These are phyloP conservation scores for Mariannaea sp. DNA, from an alignment of 2,329 filamentous ascomycete species.

Conservation along the genomic window DNA sequence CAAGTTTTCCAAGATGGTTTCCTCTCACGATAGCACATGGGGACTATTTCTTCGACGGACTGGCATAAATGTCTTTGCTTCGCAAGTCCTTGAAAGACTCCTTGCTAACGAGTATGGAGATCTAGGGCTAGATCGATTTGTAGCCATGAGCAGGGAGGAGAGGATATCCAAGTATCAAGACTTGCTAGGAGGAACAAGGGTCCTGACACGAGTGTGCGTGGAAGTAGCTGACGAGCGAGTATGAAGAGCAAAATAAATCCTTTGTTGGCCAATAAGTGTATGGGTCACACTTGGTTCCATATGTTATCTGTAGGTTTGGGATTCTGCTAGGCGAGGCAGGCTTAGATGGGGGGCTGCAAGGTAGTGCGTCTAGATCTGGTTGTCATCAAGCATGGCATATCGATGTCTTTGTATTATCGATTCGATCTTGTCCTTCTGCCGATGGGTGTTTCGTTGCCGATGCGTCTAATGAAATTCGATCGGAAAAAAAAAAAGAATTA, in stretches of 20 bases:
- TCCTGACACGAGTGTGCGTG: slow-evolving; percentile 26
- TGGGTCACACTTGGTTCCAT: too few species aligned
- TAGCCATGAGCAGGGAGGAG: slow-evolving; percentile 38
- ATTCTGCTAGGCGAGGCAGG: too few species aligned
- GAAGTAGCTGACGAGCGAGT: slow-evolving; percentile 21
- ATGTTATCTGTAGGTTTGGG: too few species aligned
- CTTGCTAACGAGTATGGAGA: slow-evolving; percentile 35
- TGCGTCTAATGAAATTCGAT: not conserved
- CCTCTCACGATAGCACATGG: slow-evolving; percentile 49
- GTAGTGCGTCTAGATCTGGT: not conserved
- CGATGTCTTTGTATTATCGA: too few species aligned
- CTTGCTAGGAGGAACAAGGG: slow-evolving; percentile 36
- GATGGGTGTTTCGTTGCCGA: too few species aligned
- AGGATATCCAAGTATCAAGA: slow-evolving; percentile 33
- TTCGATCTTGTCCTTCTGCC: too few species aligned
- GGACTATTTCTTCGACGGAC: slow-evolving; percentile 43
- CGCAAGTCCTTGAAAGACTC: slow-evolving; percentile 40
- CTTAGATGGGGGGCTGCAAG: not conserved
- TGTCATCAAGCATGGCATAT: not conserved
- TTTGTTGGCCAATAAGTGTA: not conserved
- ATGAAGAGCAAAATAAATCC: not conserved
- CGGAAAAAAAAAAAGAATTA: not conserved
- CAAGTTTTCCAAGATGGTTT: slow-evolving; percentile 42
- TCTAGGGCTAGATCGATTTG: slow-evolving; percentile 39
- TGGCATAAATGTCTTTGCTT: slow-evolving; percentile 46